Evolutionary conservation across 2,329 filamentous ascomycete genomes (phyloP).

Genomic region (Atkinsonella hypoxylon): DNA sequence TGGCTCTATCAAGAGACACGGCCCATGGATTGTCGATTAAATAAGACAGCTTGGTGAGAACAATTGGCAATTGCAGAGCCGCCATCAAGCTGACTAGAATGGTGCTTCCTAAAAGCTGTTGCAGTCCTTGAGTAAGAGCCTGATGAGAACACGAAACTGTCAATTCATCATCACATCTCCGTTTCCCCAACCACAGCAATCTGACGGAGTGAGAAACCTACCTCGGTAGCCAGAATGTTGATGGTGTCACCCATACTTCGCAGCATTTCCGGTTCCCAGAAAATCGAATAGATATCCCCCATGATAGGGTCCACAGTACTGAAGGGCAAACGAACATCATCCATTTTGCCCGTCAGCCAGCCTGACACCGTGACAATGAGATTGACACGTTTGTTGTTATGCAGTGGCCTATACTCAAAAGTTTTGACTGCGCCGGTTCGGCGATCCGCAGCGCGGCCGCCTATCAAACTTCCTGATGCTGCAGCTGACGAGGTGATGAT

Average conservation of each 20-base stretch:
- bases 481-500: constrained; percentile 87
- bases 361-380: constrained; percentile 90
- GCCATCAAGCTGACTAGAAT: constrained; percentile 85
- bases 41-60: constrained; percentile 87
- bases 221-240: constrained; percentile 94
- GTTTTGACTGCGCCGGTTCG: constrained; percentile 88
- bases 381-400: constrained; percentile 97
- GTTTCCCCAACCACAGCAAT: too few species aligned
- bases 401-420: constrained; percentile 89
- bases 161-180: neutral
- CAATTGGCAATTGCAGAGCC: constrained; percentile 79
- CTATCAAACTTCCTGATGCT: constrained; percentile 77
- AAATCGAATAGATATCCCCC: constrained; percentile 93
- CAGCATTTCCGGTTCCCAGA: constrained; percentile 98
- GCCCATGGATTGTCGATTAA: constrained; percentile 98
- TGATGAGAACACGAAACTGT: constrained; percentile 20
- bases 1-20: constrained; percentile 86
- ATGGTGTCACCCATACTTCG: constrained; percentile 97
- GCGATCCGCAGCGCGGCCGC: constrained; percentile 70
- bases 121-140: constrained; percentile 90
- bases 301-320: constrained; percentile 96
- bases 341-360: constrained; percentile 97
- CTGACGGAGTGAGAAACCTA: constrained; percentile 29
- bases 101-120: constrained; percentile 87
- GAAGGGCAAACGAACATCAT: constrained; percentile 89